A percentile compares a stretch with the other conserved stretches of the same genome.
These are phyloP conservation scores for Yamadazyma pseudoaaseri DNA, from an alignment of 1,139 yeast genomes.

Conservation along the genomic window DNA sequence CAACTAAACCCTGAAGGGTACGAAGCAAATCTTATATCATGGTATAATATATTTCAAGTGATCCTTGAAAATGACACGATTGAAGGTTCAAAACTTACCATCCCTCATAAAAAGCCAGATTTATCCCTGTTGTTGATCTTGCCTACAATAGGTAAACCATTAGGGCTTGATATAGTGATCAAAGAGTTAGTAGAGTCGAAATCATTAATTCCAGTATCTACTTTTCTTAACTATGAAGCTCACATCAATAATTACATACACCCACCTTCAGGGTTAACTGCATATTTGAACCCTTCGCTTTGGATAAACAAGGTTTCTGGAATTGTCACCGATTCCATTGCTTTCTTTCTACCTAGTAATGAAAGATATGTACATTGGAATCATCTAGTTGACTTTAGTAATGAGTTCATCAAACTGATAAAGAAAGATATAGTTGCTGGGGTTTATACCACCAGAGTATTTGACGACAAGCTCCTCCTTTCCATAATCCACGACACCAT, in stretches of 20 bases:
- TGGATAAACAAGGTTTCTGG: conserved; percentile 16
- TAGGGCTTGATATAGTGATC: conserved; percentile 21
- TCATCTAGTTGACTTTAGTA: conserved; percentile 17
- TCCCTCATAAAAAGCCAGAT: conserved; percentile 23
- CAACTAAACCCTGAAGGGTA: conserved; percentile 66
- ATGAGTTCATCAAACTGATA: conserved; percentile 9
- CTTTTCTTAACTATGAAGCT: conserved; percentile 13
- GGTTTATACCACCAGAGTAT: conserved; percentile 20
- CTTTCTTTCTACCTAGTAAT: conserved; percentile 11
- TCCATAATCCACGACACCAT: conserved; percentile 14
- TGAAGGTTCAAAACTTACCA: conserved; percentile 18
- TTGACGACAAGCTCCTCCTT: conserved; percentile 17
- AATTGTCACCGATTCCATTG: conserved; percentile 3
- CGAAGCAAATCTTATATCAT: conserved; percentile 66
- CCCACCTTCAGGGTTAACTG: conserved; percentile 9
- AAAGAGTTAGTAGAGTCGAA: conserved; percentile 24
- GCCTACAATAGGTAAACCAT: conserved; percentile 32
- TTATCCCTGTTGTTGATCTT: conserved; percentile 21
- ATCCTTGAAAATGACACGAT: conserved; percentile 19
- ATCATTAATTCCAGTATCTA: conserved; percentile 24
- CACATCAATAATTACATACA: conserved; percentile 12
- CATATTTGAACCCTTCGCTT: conserved; percentile 19
- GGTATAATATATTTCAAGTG: conserved; percentile 39
- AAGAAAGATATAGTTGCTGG: conserved; percentile 16
- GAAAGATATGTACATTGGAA: conserved; percentile 30